Percentiles rank a stretch among this genome's conserved stretches.
phyloP scores from a whole-genome alignment of 768 basidiomycete species.

The Termitomyces eurrhizus region DNA sequence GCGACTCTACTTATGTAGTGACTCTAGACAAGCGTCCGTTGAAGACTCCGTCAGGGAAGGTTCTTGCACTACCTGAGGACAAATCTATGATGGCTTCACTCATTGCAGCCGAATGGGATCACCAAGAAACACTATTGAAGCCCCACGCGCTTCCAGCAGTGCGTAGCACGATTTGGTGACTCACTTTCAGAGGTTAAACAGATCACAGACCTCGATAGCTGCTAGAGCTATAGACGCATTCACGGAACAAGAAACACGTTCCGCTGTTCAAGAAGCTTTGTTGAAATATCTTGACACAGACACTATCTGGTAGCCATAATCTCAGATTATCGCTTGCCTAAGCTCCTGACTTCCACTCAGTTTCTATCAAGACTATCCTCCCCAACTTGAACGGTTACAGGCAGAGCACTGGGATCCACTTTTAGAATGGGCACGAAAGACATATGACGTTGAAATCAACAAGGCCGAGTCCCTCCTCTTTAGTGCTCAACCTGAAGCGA shows the following conservation, averaged over 20 bases:
- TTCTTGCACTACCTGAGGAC: slow-evolving; percentile 62
- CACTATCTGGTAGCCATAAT: slow-evolving; percentile 68
- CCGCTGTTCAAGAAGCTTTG: slow-evolving; percentile 63
- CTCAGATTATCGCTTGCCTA: neutral
- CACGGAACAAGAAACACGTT: slow-evolving; percentile 47
- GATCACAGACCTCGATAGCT: slow-evolving; percentile 77
- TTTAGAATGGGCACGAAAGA: slow-evolving; percentile 68
- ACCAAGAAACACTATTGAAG: slow-evolving; percentile 80
- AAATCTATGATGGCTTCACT: slow-evolving; percentile 76
- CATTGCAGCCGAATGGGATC: slow-evolving; percentile 96
- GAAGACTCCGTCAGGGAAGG: slow-evolving; percentile 85
- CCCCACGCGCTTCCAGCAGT: slow-evolving; percentile 92
- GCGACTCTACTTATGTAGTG: slow-evolving; percentile 49
- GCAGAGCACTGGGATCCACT: slow-evolving; percentile 85
- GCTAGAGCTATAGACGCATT: slow-evolving; percentile 88
- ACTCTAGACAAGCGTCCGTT: slow-evolving; percentile 81
- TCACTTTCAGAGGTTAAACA: neutral
- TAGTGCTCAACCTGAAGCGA: slow-evolving; percentile 65
- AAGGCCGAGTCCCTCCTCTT: slow-evolving; percentile 71
- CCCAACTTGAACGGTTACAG: slow-evolving; percentile 73
- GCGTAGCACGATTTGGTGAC: slow-evolving; percentile 11
- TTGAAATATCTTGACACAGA: slow-evolving; percentile 92
- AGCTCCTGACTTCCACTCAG: slow-evolving; percentile 32
- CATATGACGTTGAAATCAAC: slow-evolving; percentile 63
- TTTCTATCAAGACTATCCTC: slow-evolving; percentile 80